Base-by-base conservation (phyloP, 306 rosid species). In the Trifolium repens region DNA sequence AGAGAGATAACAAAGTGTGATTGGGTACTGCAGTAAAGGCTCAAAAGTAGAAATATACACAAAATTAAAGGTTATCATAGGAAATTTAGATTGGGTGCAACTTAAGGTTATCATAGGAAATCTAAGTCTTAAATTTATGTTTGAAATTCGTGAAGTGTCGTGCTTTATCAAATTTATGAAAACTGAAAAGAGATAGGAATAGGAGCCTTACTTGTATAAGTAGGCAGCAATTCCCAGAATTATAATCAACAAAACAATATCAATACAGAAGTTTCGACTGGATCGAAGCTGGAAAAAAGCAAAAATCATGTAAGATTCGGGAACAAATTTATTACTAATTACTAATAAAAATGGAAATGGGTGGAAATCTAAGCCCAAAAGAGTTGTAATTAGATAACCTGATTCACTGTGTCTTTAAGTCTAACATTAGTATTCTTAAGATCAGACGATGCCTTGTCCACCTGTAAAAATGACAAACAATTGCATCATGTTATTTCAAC, bases 171-270 rank as follows among this genome's bases (percentile, higher is more conserved):
- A 75, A 49, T 60, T 73, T 55, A n/a, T 10, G 63, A 54, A 43
- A 75, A 42, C 17, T 11, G 71, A 66, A 39, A 75, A 54, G 49
- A 66, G 77, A 63, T 32, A 46, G 32, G 62, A 83, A 63, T 32
- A 46, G 32, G 62, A 83, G 50, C 82, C 99, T 96, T 90, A 96
- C 99, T 96, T 96, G 92, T 96, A 96, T 70, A 92, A 81, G 86
- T 96, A 96, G 67, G 97, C 99, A 73, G 99, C 99, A 78, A 96
- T 96, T 66, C 99, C 99, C 88, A 96, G 80, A 84, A 96, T 90
- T 84, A 96, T 82, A 82, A 90, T 88, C 81, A 96, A 81, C 87
- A 96, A 84, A 73, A 96, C 77, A 81, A 96, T 96, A 85, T 96
- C 99, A 7, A 92, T 89, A 67, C 99, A 96, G 87, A 96, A 96